These are phyloP conservation scores for Quambalaria eucalypti DNA, from an alignment of 1,284 basidiomycete species.

Conservation along the genomic window DNA sequence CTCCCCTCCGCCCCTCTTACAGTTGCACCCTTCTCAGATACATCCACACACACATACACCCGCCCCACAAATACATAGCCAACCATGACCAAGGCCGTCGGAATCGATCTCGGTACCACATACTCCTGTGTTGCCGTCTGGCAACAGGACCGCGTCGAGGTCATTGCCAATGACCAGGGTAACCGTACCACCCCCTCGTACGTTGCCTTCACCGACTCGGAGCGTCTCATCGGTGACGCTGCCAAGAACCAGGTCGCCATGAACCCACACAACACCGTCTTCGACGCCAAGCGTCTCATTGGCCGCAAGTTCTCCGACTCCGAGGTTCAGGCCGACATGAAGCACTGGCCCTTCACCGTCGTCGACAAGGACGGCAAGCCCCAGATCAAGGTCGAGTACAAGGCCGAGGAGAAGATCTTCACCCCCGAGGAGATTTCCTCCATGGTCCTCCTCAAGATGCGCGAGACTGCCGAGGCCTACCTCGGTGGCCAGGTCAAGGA, in stretches of 20 bases:
- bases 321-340: conserved; percentile 88
- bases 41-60: not conserved
- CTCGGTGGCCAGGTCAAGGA: conserved; percentile 71
- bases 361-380: conserved; percentile 74
- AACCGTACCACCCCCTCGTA: conserved; percentile 82
- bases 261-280: conserved; percentile 55
- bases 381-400: conserved; percentile 77
- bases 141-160: conserved; percentile 97
- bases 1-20: not conserved
- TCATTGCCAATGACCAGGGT: conserved; percentile 84
- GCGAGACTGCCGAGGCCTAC: conserved; percentile 94
- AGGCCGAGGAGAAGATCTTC: conserved; percentile 84
- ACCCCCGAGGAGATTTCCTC: conserved; percentile 94
- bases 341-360: conserved; percentile 89
- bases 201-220: conserved; percentile 57
- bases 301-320: conserved; percentile 73
- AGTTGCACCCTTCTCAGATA: not conserved
- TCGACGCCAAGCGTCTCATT: conserved; percentile 82
- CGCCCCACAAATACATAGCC: too few relatives aligned
- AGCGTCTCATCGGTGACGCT: conserved; percentile 90
- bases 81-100: conserved; percentile 64
- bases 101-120: conserved; percentile 78
- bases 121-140: conserved; percentile 69
- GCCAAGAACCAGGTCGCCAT: conserved; percentile 79
- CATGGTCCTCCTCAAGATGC: conserved; percentile 96